Conservation (phyloP, 805 yeast species). For the Spathaspora girioi region DNA sequence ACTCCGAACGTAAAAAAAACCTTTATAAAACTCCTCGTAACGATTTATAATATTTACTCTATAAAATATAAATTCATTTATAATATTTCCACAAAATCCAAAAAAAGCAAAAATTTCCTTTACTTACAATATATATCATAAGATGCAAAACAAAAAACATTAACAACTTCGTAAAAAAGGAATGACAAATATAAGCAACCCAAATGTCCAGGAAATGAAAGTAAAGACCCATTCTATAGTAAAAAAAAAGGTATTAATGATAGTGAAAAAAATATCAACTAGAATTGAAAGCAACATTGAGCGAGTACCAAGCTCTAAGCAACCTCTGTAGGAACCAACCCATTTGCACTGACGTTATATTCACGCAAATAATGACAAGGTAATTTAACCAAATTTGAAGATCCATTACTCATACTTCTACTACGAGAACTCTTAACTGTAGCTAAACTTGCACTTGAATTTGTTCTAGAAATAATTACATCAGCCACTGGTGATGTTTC, state of each 20-base stretch:
- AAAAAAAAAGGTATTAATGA: not conserved
- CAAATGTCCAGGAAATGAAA: not conserved
- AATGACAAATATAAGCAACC: not conserved
- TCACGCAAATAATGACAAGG: constrained; percentile 33
- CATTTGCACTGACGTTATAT: constrained; percentile 33
- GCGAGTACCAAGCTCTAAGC: not conserved
- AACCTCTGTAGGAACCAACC: constrained; percentile 24
- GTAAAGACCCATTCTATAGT: not conserved
- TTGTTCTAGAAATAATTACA: not conserved
- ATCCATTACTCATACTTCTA: not conserved
- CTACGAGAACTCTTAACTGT: not conserved
- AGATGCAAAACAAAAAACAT: not conserved
- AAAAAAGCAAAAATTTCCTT: not conserved
- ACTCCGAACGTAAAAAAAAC: not conserved
- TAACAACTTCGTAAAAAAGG: not conserved
- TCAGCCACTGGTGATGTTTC: not conserved
- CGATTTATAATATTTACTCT: not conserved
- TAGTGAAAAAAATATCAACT: not conserved
- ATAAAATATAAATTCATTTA: not conserved
- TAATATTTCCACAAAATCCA: not conserved
- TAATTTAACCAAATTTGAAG: constrained; percentile 12
- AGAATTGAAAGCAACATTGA: not conserved
- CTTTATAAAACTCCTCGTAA: not conserved
- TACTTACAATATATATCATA: not conserved
- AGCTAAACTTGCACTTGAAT: not conserved